Conservation (phyloP, 306 rosid species). For the Pyrus communis region DNA sequence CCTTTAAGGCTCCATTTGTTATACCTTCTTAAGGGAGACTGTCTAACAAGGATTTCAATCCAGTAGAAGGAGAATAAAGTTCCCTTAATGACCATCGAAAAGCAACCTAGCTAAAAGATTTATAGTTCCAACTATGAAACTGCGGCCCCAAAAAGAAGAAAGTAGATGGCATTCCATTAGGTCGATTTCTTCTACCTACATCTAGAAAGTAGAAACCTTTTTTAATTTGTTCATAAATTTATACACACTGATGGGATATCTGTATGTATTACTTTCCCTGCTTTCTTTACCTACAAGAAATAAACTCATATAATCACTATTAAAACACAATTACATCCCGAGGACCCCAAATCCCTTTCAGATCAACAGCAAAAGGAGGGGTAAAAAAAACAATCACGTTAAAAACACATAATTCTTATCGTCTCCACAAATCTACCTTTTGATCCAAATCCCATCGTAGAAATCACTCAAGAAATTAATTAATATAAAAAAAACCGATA, state of each 20-base stretch:
- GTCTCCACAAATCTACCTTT: neutral
- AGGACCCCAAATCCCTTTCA: neutral
- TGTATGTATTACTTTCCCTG: neutral
- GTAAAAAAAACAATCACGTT: neutral
- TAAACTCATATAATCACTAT: too few relatives aligned
- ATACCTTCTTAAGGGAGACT: too few relatives aligned
- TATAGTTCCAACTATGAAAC: neutral
- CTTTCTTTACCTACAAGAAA: too few relatives aligned
- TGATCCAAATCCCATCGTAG: neutral
- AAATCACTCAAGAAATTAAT: neutral
- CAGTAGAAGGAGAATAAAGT: too few relatives aligned
- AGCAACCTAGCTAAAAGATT: too few relatives aligned
- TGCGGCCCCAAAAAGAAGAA: too few relatives aligned
- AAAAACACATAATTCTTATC: neutral
- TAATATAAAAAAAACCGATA: neutral
- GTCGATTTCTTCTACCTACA: neutral
- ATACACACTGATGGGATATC: neutral
- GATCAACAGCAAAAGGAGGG: neutral
- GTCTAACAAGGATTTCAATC: too few relatives aligned
- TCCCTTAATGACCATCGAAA: too few relatives aligned
- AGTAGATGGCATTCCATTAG: neutral
- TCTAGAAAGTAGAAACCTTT: neutral
- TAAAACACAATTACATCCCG: neutral
- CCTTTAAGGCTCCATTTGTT: too few relatives aligned
- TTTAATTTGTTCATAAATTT: neutral